Percentiles rank a stretch among this genome's conserved stretches.
Evolutionary conservation across 164 flowering plant species (phyloP).

Genomic region (Warburgia ugandensis): DNA sequence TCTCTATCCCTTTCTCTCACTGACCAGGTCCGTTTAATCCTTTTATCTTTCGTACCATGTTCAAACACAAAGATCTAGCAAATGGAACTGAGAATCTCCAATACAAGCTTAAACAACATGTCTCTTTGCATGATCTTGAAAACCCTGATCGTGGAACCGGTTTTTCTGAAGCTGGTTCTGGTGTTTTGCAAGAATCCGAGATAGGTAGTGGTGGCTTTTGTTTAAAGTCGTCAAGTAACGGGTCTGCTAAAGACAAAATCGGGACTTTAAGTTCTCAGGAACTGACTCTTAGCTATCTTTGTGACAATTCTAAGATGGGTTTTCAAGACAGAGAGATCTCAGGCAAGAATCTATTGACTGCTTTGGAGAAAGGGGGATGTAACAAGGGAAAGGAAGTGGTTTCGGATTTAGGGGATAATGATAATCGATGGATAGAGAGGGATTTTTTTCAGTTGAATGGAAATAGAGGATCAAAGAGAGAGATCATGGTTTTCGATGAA

Average conservation of each 20-base stretch:
- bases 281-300: conserved; percentile 76
- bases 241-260: conserved; percentile 6
- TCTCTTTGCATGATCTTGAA: background rate
- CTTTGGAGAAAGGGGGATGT: conserved; percentile 26
- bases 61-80: background rate
- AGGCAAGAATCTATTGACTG: conserved; percentile 27
- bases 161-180: conserved; percentile 5
- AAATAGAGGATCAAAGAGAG: conserved; percentile 36
- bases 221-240: conserved; percentile 1
- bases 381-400: conserved; percentile 67
- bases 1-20: background rate
- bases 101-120: too few species aligned
- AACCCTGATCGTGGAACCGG: conserved; percentile 4
- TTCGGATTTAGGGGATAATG: conserved; percentile 30
- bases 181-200: conserved; percentile 5
- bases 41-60: background rate
- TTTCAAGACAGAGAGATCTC: conserved; percentile 33
- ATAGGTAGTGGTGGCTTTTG: background rate
- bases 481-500: conserved; percentile 19
- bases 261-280: conserved; percentile 51
- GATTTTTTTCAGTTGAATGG: conserved; percentile 75
- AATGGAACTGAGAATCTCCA: too few species aligned
- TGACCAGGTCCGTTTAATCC: too few species aligned
- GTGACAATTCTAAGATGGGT: conserved; percentile 56
- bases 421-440: conserved; percentile 68